Percentiles rank a stretch among this genome's conserved stretches.
Evolutionary conservation across 345 rosid species (phyloP).

Genomic region (Euphorbia pulcherrima): DNA sequence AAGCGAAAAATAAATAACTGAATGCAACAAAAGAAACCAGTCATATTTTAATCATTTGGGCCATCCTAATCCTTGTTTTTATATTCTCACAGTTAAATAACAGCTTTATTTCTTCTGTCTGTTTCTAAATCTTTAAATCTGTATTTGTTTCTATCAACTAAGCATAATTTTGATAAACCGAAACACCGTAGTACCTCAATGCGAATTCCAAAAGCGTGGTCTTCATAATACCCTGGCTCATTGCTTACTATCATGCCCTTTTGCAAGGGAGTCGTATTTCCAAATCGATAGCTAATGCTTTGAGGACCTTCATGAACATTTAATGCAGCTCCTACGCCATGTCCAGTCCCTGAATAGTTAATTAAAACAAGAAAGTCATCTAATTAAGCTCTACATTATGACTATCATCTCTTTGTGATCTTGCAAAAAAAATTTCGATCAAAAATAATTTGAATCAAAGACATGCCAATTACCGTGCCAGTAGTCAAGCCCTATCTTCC

Average conservation of each 20-base stretch:
- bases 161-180: no score
- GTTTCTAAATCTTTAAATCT: no score
- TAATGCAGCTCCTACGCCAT: slow-evolving; percentile 93
- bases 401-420: background rate
- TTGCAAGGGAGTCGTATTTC: slow-evolving; percentile 72
- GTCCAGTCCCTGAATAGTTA: slow-evolving; percentile 73
- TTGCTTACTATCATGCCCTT: slow-evolving; percentile 96
- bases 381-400: background rate
- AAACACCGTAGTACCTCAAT: slow-evolving; percentile 63
- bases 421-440: slow-evolving; percentile 2
- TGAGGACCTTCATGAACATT: slow-evolving; percentile 99
- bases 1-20: background rate
- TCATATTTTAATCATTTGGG: background rate
- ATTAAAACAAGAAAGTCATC: slow-evolving; percentile 13
- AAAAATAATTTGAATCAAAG: slow-evolving; percentile 10
- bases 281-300: slow-evolving; percentile 83
- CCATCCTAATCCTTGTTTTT: no score
- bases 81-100: no score
- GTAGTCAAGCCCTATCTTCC: slow-evolving; percentile 97
- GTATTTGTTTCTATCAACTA: no score
- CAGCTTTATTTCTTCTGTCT: no score
- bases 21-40: background rate
- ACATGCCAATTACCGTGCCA: slow-evolving; percentile 62
- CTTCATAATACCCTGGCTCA: slow-evolving; percentile 98
- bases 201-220: slow-evolving; percentile 92